phyloP scores from a whole-genome alignment of 495 filamentous ascomycete genomes.

The Ramalina peruviana region DNA sequence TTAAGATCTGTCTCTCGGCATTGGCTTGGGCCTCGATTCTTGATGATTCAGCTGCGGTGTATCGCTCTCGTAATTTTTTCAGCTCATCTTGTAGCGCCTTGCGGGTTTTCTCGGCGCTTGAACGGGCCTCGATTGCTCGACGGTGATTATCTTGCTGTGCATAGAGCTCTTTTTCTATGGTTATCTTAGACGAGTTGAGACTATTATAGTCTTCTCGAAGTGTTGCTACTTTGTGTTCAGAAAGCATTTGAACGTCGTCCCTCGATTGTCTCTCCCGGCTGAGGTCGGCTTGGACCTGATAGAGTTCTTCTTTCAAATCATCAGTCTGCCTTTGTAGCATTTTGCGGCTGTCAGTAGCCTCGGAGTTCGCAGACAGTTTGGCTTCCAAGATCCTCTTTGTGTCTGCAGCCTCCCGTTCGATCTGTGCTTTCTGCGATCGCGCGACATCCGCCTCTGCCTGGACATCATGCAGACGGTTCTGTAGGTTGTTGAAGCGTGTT shows the following conservation, averaged over 20 bases:
- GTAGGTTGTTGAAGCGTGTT: constrained; percentile 66
- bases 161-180: constrained; percentile 96
- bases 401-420: constrained; percentile 80
- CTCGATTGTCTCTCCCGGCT: constrained; percentile 90
- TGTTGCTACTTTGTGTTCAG: constrained; percentile 72
- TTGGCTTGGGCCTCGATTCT: constrained; percentile 67
- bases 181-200: constrained; percentile 93
- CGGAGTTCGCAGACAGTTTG: constrained; percentile 76
- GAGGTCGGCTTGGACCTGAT: constrained; percentile 72
- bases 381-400: constrained; percentile 76
- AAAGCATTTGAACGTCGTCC: constrained; percentile 84
- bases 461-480: constrained; percentile 63
- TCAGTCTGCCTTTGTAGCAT: constrained; percentile 78
- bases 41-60: constrained; percentile 69
- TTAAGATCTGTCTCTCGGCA: constrained; percentile 65
- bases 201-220: constrained; percentile 72
- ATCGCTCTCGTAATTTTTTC: constrained; percentile 65
- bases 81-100: constrained; percentile 82
- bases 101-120: constrained; percentile 67
- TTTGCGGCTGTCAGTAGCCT: constrained; percentile 71
- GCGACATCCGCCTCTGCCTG: constrained; percentile 81
- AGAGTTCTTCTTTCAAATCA: constrained; percentile 74
- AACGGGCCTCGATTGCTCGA: constrained; percentile 67
- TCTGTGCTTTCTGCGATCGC: constrained; percentile 64
- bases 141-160: constrained; percentile 90